Conservation (phyloP, 352 stramenopile genomes). For the Globisporangium nagaii region DNA sequence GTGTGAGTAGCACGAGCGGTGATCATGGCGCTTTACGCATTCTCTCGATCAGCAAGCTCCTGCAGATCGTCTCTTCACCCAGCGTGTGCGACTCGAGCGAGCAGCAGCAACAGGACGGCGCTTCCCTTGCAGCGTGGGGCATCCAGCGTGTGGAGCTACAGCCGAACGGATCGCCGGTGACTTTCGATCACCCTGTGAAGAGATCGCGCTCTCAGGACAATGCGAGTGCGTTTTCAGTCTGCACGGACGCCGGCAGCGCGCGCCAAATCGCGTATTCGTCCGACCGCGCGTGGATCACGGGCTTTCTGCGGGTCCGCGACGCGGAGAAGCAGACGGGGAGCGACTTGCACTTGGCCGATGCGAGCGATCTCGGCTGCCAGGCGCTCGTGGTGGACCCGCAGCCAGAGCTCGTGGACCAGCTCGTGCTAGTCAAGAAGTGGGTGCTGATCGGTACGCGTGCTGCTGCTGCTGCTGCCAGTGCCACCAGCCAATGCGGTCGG, state of each 20-base stretch:
- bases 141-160: conserved; percentile 1
- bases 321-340: conserved; percentile 1
- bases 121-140: neutral
- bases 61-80: neutral
- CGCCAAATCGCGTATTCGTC: conserved; percentile 26
- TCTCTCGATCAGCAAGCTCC: conserved; percentile 2
- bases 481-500: conserved; percentile 5
- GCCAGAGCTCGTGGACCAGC: conserved; percentile 26
- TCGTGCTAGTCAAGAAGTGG: conserved; percentile 62
- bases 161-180: neutral
- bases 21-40: neutral
- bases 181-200: neutral
- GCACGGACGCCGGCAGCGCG: neutral
- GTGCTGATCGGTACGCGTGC: conserved; percentile 39
- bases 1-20: neutral
- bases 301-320: conserved; percentile 34
- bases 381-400: conserved; percentile 35
- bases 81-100: neutral
- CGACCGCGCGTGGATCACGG: conserved; percentile 32
- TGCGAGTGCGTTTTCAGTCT: too few species aligned
- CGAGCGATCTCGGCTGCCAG: conserved; percentile 1
- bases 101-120: neutral
- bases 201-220: neutral
- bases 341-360: conserved; percentile 34
- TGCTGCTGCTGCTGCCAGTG: neutral